Evolutionary conservation across 345 rosid genomes (phyloP), one percentile per base, ranked within the genome.

Genomic region (Conringia planisiliqua): DNA sequence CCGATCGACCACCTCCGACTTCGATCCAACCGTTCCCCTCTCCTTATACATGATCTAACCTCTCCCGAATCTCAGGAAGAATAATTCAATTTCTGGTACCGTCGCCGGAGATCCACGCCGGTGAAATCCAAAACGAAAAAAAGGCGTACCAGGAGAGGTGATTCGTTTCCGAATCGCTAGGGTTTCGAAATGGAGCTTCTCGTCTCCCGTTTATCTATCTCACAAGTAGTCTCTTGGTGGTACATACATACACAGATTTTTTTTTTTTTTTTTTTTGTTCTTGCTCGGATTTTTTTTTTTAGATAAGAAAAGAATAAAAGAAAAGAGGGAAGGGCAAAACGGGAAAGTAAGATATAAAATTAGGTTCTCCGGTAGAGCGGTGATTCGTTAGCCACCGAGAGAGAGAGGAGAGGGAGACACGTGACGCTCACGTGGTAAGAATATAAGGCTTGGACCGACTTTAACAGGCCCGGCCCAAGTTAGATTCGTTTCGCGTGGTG

Each of bases 1-100:
- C 82, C 96, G 96, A 88, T 94, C 96, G 50, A 83, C 82, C 6
- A 84, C 82, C 79, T 88, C 98, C 47, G 89, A 60, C 85, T 86
- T 91, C 66, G 95, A 86, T 42, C 86, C 90, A 71, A 72, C 87
- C 7, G 36, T 50, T 26, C 83, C 90, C 71, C 96, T 80, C 54
- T 86, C 93, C 7, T 51, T 73, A 43, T 73, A 62, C 78, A 78
- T 77, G 67, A 47, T 69, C 30, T 44, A 29, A 6, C 26, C 75
- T 77, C 72, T 54, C 17, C 4, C 4, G 12, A 26, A 47, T 46
- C 66, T 66, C 35, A 13, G 3, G 6, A n/a, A 4, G 4, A 9
- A 42, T 18, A 8, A 52, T n/a, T n/a, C 47, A 66, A 55, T 22
- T 64, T 43, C 38, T 40, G 43, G 65, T 3, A 33, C 47, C 57